Evolutionary conservation across 1,284 basidiomycete species (phyloP).

Genomic region (Serendipita sp.): DNA sequence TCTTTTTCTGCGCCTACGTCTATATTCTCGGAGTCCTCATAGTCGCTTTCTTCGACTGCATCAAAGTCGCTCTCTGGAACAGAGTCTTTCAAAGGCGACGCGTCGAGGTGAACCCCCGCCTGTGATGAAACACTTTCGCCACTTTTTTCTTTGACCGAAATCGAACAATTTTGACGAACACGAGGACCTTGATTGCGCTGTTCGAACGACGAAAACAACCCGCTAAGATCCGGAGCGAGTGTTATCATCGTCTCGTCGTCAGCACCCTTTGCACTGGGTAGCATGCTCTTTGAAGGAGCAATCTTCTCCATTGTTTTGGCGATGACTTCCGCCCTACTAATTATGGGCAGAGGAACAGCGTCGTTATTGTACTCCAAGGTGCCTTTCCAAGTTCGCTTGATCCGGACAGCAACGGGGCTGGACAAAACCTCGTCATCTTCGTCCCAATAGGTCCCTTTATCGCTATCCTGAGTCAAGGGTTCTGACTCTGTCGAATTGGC

Average conservation of each 20-base stretch:
- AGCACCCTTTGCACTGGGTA: not conserved
- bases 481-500: not conserved
- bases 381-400: not conserved
- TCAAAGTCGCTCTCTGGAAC: constrained; percentile 10
- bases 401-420: not conserved
- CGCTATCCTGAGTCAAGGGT: not conserved
- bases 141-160: not conserved
- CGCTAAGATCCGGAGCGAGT: not conserved
- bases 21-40: constrained; percentile 6
- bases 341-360: not conserved
- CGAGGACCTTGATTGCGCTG: not conserved
- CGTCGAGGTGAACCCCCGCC: constrained; percentile 1
- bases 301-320: not conserved
- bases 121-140: not conserved
- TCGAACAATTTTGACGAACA: not conserved
- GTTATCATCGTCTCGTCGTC: not conserved
- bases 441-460: not conserved
- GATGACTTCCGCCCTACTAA: too few relatives aligned
- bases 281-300: not conserved
- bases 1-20: constrained; percentile 10
- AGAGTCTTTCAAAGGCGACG: constrained; percentile 6
- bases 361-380: not conserved
- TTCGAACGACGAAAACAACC: not conserved
- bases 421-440: not conserved
- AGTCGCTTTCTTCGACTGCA: constrained; percentile 13